Evolutionary conservation across 352 stramenopile species (phyloP).

Genomic region (Pythium aphanidermatum): DNA sequence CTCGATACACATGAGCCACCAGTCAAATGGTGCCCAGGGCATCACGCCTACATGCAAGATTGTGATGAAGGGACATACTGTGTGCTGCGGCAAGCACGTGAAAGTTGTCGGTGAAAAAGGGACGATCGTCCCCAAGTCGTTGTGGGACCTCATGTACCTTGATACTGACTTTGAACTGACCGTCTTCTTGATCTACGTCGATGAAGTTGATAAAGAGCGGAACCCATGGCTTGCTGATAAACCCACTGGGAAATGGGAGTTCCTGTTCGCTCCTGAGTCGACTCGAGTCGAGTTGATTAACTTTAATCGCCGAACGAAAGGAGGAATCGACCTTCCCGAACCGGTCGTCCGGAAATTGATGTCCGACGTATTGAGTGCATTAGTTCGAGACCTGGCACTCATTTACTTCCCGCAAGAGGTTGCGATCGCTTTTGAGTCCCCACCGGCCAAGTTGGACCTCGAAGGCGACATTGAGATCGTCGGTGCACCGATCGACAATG

Average conservation of each 20-base stretch:
- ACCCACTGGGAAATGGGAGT: conserved; percentile 52
- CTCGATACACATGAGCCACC: conserved; percentile 56
- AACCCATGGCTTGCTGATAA: conserved; percentile 21
- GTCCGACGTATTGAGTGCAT: conserved; percentile 50
- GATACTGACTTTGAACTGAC: conserved; percentile 57
- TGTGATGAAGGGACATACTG: conserved; percentile 49
- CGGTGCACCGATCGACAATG: conserved; percentile 44
- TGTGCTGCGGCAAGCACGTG: conserved; percentile 65
- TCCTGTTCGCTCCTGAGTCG: conserved; percentile 43
- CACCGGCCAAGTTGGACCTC: conserved; percentile 52
- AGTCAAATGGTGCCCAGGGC: conserved; percentile 56
- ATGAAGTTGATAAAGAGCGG: conserved; percentile 33
- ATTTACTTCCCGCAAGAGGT: conserved; percentile 66
- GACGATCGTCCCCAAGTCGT: conserved; percentile 66
- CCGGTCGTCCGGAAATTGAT: conserved; percentile 65
- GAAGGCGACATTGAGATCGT: conserved; percentile 48
- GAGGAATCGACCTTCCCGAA: conserved; percentile 65
- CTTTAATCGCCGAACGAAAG: conserved; percentile 56
- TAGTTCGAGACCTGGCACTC: conserved; percentile 52
- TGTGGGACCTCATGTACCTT: conserved; percentile 78
- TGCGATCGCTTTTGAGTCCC: conserved; percentile 42
- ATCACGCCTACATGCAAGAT: conserved; percentile 67
- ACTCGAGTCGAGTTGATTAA: conserved; percentile 62
- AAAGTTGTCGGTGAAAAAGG: conserved; percentile 75
- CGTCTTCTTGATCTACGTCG: conserved; percentile 59